Conservation (phyloP, 2,329 filamentous ascomycete species). For the Chaetomium sp. region DNA sequence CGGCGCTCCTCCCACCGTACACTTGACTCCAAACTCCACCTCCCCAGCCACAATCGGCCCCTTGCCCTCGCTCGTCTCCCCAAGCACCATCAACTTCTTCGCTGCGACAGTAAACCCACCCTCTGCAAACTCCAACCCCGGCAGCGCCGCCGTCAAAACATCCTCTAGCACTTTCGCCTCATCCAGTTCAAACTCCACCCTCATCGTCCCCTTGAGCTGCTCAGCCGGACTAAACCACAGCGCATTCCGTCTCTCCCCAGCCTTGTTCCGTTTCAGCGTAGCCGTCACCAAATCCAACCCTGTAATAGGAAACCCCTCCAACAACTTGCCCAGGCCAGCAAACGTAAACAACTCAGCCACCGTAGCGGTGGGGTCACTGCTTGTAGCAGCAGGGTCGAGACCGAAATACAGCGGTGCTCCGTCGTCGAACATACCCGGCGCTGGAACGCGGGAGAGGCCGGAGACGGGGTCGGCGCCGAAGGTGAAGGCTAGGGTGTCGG, state of each 20-base stretch:
- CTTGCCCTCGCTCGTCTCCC: not conserved
- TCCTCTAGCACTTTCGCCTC: not conserved
- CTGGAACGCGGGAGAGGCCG: not conserved
- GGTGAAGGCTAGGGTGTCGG: not conserved
- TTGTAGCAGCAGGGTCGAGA: not conserved
- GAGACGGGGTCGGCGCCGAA: not conserved
- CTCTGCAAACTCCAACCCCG: not conserved
- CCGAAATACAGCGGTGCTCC: not conserved
- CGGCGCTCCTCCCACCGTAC: too few species aligned
- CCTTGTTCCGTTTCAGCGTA: not conserved
- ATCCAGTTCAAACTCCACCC: not conserved
- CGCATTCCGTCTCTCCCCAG: not conserved
- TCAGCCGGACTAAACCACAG: not conserved
- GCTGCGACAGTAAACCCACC: not conserved
- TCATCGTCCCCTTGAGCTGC: constrained; percentile 1
- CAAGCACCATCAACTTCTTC: not conserved
- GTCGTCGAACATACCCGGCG: not conserved
- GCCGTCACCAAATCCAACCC: not conserved
- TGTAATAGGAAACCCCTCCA: not conserved
- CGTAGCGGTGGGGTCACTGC: not conserved
- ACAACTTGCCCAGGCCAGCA: not conserved
- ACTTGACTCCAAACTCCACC: too few species aligned
- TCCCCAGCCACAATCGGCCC: too few species aligned
- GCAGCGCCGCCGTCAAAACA: not conserved
- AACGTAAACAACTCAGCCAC: not conserved